Conservation (phyloP, 257 asterid species). For the Solanum raphanifolium region DNA sequence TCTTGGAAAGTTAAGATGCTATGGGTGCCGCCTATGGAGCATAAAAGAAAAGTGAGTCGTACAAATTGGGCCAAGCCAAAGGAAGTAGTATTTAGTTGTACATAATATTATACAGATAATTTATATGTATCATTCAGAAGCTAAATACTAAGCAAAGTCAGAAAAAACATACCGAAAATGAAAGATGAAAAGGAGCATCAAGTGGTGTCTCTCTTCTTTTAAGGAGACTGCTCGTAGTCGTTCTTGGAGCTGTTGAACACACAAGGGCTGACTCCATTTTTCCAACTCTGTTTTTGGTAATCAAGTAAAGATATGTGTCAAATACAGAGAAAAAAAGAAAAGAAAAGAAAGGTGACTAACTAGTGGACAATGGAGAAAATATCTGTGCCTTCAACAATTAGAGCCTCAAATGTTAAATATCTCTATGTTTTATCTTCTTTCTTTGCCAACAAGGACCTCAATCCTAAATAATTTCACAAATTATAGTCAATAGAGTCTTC, state of each 20-base stretch:
- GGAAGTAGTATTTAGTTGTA: background rate
- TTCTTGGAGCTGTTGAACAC: slow-evolving; percentile 18
- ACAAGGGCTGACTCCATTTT: slow-evolving; percentile 24
- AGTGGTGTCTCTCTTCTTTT: background rate
- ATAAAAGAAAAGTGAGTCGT: background rate
- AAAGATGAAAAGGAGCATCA: slow-evolving; percentile 7
- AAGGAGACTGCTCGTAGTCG: slow-evolving; percentile 7
- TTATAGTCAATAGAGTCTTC: background rate
- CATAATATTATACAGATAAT: background rate
- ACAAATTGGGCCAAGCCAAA: background rate
- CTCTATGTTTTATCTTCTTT: background rate
- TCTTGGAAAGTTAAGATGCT: background rate
- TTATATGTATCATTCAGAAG: background rate
- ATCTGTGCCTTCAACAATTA: slow-evolving; percentile 18
- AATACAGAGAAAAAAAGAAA: background rate
- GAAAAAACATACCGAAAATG: slow-evolving; percentile 29
- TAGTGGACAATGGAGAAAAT: slow-evolving; percentile 5
- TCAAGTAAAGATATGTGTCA: background rate
- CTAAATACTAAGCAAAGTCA: background rate
- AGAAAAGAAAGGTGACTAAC: background rate
- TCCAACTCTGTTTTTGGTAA: background rate
- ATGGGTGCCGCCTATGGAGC: background rate
- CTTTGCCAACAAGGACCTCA: background rate
- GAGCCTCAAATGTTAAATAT: slow-evolving; percentile 13
- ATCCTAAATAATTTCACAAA: background rate